Conservation (phyloP, 345 rosid genomes). For the Citrus reticulata region DNA sequence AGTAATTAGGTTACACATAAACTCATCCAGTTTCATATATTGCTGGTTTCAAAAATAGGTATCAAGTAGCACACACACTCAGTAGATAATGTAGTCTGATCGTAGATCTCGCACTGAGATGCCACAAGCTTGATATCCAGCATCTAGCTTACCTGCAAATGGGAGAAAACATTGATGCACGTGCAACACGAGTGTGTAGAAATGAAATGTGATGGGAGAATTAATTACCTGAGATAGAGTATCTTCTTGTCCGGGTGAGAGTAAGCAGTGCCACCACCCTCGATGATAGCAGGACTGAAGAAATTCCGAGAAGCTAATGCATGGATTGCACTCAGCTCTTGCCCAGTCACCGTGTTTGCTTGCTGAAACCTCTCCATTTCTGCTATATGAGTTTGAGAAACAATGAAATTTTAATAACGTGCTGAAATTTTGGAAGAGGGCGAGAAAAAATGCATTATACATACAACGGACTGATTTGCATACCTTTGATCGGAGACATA, state of each 20-base stretch:
- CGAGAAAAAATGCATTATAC: neutral
- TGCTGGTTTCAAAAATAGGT: neutral
- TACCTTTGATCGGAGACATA: conserved; percentile 76
- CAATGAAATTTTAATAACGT: too few relatives aligned
- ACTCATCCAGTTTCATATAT: neutral
- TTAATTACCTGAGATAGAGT: conserved; percentile 65
- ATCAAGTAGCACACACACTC: neutral
- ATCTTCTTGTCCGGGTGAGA: conserved; percentile 69
- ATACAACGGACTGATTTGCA: neutral
- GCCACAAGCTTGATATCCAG: neutral
- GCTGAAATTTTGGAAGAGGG: neutral
- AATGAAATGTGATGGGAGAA: too few relatives aligned
- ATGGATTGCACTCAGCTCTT: conserved; percentile 80
- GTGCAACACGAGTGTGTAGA: too few relatives aligned
- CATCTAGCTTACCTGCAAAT: conserved; percentile 13
- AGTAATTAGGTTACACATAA: neutral
- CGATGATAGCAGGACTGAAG: conserved; percentile 59
- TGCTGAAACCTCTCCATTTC: conserved; percentile 82
- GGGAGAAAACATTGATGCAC: neutral
- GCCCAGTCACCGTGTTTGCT: conserved; percentile 62
- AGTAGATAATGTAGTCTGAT: neutral
- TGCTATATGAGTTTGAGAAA: conserved; percentile 44
- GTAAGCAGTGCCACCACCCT: conserved; percentile 37
- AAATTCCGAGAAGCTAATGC: conserved; percentile 83
- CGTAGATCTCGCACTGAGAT: neutral